Evolutionary conservation across 1,139 yeast genomes (phyloP), one percentile per base, ranked within the genome.

Genomic region (Yamadazyma epiphylla): DNA sequence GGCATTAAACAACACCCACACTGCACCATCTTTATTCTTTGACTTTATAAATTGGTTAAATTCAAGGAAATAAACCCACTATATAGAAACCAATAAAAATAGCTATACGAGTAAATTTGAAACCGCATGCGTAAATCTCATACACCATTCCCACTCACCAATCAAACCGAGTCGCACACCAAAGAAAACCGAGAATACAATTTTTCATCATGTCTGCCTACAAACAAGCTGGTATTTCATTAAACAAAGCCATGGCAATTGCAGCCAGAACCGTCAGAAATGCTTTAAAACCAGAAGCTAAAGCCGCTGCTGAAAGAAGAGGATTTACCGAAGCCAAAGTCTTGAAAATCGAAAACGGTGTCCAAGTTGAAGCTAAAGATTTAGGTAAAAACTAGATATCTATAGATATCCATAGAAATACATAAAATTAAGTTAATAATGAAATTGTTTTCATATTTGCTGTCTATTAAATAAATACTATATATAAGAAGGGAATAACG

Each of bases 251-350:
- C 65, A 73, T 89, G 63, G 78, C 95, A 49, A 76, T 91, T 56
- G 86, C 96, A 50, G 95, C 96, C 58, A 80, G 79, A 60, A 77
- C 95, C 42, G 76, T 87, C 54, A 88, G 97, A 71, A 72, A 75
- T 51, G 82, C 96, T 33, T 77, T 91, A 60, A 91, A 91, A 74
- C 81, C 89, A 47, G 96, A 89, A 53, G 62, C 77, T 60, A 85
- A 84, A 61, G 81, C 77, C 42, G 75, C 70, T 45, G 85, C 81
- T 47, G 86, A 82, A 51, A 73, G 75, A 63, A 85, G 95, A 71
- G 83, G 82, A 46, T 41, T 62, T 48, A 60, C 83, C 45, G 98
- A 91, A 54, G 87, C 80, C 51, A 80, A 77, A 62, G 83, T 73
- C 45, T 77, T 84, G 60, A 75, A 72, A 58, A 74, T 80, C 67